phyloP scores from a whole-genome alignment of 495 filamentous ascomycete genomes.

The Tuber brumale region DNA sequence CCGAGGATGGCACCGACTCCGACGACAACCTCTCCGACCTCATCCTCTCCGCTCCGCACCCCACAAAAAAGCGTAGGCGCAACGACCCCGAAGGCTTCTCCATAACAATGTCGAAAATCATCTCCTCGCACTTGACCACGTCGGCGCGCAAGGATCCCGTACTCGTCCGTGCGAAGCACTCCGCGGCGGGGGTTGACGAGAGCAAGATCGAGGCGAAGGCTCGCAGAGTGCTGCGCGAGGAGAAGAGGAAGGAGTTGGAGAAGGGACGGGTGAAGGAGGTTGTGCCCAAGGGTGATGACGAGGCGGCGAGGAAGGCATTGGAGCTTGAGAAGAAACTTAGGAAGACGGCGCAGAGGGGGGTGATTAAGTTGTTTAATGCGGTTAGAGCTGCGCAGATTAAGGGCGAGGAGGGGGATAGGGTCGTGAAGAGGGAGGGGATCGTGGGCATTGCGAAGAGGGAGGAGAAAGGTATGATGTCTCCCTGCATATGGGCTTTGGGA shows the following conservation, averaged over 20 bases:
- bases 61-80: constrained; percentile 51
- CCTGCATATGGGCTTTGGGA: neutral
- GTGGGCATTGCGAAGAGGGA: constrained; percentile 36
- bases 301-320: constrained; percentile 49
- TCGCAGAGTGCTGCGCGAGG: constrained; percentile 65
- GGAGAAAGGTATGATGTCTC: constrained; percentile 32
- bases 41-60: constrained; percentile 38
- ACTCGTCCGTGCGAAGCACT: constrained; percentile 69
- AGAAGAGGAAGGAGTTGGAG: constrained; percentile 74
- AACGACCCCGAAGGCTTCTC: constrained; percentile 89
- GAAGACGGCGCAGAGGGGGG: constrained; percentile 40
- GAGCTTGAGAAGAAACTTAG: constrained; percentile 63
- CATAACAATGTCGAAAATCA: constrained; percentile 82
- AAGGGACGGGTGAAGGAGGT: constrained; percentile 76
- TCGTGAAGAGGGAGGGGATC: constrained; percentile 55
- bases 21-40: constrained; percentile 45
- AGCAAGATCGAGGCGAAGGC: constrained; percentile 73
- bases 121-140: constrained; percentile 74
- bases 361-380: constrained; percentile 71
- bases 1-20: constrained; percentile 40
- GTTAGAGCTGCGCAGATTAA: constrained; percentile 80
- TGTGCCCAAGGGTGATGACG: constrained; percentile 54
- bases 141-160: constrained; percentile 79
- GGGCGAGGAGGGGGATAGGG: constrained; percentile 30
- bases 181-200: constrained; percentile 60